Base-by-base conservation (phyloP, 2,329 filamentous ascomycete species). In the Rosellinia necatrix region DNA sequence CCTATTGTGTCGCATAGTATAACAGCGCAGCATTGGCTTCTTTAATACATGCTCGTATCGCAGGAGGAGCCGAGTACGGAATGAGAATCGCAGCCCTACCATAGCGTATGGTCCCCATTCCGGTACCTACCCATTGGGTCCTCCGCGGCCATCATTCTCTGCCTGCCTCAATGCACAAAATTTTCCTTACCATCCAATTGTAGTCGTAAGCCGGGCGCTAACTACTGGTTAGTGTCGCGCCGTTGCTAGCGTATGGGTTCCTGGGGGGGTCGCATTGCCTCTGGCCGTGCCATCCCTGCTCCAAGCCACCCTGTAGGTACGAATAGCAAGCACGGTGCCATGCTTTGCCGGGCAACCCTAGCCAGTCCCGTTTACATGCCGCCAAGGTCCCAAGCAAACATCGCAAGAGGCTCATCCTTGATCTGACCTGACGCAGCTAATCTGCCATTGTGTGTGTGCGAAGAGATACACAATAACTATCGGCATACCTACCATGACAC, bases 281-380 rank as follows among this genome's bases (percentile, higher is more conserved):
- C 12, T 35, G 32, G 38, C 53, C 53, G 49, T 59, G 49, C 53
- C 56, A 59, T 40, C 52, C 52, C 22, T 56, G 56, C 41, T 51
- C 25, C 42, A 13, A 56, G 41, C 56, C 19, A 51, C 22, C 34
- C 27, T 50, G 34, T 35, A 15, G 37, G 24, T 51, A 51, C n/a
- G 4, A 15, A 15, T 7, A 15, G 15, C 19, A 17, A 15, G 12
- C 13, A 15, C 13, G 13, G 34, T 15, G 19, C 38, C 38, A 22
- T 21, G 15, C 22, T n/a, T 41, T 27, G 12, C 22, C 4, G 38
- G 38, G 22, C 38, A 24, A 13, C 6, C n/a, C 3, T 6, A 7
- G 37, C 5, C n/a, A 13, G n/a, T n/a, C n/a, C n/a, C n/a, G n/a
- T n/a, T n/a, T n/a, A n/a, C n/a, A n/a, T n/a, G n/a, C n/a, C n/a